Percentiles rank a stretch among this genome's conserved stretches.
phyloP scores from a whole-genome alignment of 768 basidiomycete genomes.

The Panaeolus papilionaceus region DNA sequence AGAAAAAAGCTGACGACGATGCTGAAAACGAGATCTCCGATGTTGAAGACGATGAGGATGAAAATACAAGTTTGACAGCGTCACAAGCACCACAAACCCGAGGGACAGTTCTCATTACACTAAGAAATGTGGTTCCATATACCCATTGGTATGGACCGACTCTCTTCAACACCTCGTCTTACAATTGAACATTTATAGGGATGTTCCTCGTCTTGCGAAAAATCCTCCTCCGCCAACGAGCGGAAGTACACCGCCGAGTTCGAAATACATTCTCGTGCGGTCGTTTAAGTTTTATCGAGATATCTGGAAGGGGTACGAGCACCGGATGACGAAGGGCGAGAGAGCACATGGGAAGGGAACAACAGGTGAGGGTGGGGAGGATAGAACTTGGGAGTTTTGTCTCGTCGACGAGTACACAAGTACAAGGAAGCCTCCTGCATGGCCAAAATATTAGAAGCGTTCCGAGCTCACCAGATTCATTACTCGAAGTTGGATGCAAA shows the following conservation, averaged over 20 bases:
- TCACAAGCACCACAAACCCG: slow-evolving; percentile 37
- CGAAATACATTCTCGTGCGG: slow-evolving; percentile 70
- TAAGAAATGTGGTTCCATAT: slow-evolving; percentile 88
- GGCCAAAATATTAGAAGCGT: not conserved
- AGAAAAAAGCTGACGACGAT: slow-evolving; percentile 51
- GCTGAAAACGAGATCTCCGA: slow-evolving; percentile 33
- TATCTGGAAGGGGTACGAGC: slow-evolving; percentile 86
- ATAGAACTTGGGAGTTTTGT: slow-evolving; percentile 92
- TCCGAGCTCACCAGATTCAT: not conserved
- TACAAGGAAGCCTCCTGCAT: not conserved
- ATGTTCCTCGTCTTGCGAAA: slow-evolving; percentile 78
- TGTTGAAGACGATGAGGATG: not conserved
- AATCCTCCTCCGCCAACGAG: slow-evolving; percentile 63
- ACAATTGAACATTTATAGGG: slow-evolving; percentile 51
- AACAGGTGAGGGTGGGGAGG: slow-evolving; percentile 78
- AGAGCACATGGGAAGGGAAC: slow-evolving; percentile 66
- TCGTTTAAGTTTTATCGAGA: slow-evolving; percentile 81
- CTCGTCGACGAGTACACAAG: slow-evolving; percentile 32
- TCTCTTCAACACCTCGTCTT: not conserved
- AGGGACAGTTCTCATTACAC: slow-evolving; percentile 85
- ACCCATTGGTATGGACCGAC: slow-evolving; percentile 70
- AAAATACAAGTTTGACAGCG: slow-evolving; percentile 16
- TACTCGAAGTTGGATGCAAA: not conserved
- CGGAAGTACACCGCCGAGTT: slow-evolving; percentile 57
- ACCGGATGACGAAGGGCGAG: slow-evolving; percentile 94